phyloP scores from a whole-genome alignment of 305 asterid genomes.

The Ajuga reptans region DNA sequence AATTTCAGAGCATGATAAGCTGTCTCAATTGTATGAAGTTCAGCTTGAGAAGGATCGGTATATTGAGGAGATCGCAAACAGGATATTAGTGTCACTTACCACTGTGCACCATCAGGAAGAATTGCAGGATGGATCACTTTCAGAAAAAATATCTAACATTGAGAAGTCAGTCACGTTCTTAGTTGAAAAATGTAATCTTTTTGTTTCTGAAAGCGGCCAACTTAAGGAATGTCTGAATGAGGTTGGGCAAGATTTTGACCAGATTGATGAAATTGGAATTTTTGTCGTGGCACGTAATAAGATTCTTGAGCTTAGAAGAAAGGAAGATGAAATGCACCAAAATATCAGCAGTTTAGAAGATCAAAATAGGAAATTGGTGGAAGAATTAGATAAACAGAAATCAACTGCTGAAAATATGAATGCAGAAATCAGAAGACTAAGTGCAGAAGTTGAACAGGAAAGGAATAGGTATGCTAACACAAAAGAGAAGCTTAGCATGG shows the following conservation, averaged over 20 bases:
- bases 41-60: conserved; percentile 42
- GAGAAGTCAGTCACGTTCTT: conserved; percentile 45
- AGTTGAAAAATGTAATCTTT: conserved; percentile 43
- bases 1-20: conserved; percentile 29
- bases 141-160: conserved; percentile 49
- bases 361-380: conserved; percentile 52
- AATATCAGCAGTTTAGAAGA: conserved; percentile 46
- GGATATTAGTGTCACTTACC: conserved; percentile 48
- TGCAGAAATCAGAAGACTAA: conserved; percentile 52
- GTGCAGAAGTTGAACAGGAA: conserved; percentile 76
- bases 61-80: conserved; percentile 44
- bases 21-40: conserved; percentile 29
- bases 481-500: conserved; percentile 96
- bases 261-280: conserved; percentile 48
- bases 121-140: conserved; percentile 35
- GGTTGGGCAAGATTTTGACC: conserved; percentile 36
- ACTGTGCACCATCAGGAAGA: conserved; percentile 38
- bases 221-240: conserved; percentile 51
- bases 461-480: conserved; percentile 62
- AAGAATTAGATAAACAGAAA: conserved; percentile 54
- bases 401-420: conserved; percentile 44
- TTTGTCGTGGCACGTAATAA: conserved; percentile 42
- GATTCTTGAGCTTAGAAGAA: conserved; percentile 48
- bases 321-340: conserved; percentile 46
- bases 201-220: conserved; percentile 48